A percentile compares a stretch with the other conserved stretches of the same genome.
These are phyloP conservation scores for Fusarium tuaranense DNA, from an alignment of 2,329 filamentous ascomycete genomes.

Conservation along the genomic window DNA sequence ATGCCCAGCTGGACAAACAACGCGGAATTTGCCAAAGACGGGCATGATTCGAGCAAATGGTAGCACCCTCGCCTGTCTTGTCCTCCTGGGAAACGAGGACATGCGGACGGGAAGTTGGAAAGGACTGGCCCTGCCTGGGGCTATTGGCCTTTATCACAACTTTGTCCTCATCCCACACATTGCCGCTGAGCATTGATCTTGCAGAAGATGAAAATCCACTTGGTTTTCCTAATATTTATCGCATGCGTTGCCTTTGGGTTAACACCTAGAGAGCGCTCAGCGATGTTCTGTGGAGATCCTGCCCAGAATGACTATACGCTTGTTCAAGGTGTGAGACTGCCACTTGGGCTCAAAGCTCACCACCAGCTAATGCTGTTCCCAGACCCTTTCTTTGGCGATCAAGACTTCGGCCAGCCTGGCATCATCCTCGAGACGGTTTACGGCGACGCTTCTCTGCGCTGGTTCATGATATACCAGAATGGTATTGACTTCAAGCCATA, in stretches of 20 bases:
- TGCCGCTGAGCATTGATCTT: too few relatives aligned
- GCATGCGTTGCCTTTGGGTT: not conserved
- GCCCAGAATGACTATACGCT: conserved; percentile 23
- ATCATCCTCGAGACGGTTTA: conserved; percentile 17
- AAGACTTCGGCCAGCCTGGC: conserved; percentile 30
- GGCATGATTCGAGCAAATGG: not conserved
- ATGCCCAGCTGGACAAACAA: not conserved
- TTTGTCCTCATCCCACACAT: not conserved
- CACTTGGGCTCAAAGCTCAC: not conserved
- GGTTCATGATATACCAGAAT: conserved; percentile 40
- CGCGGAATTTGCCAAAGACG: not conserved
- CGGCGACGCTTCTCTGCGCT: conserved; percentile 10
- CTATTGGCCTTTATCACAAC: not conserved
- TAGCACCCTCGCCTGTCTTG: too few relatives aligned
- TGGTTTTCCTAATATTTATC: not conserved
- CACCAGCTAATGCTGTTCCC: not conserved
- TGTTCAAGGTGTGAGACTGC: conserved; percentile 14
- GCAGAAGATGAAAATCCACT: not conserved
- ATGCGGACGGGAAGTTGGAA: not conserved
- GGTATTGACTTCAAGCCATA: conserved; percentile 36
- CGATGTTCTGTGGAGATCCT: conserved; percentile 12
- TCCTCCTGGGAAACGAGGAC: not conserved
- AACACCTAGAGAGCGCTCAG: too few relatives aligned
- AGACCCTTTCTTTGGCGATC: conserved; percentile 35
- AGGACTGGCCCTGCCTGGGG: not conserved